Conservation (phyloP, 352 stramenopile species). For the Thalassiosira mediterranea region DNA sequence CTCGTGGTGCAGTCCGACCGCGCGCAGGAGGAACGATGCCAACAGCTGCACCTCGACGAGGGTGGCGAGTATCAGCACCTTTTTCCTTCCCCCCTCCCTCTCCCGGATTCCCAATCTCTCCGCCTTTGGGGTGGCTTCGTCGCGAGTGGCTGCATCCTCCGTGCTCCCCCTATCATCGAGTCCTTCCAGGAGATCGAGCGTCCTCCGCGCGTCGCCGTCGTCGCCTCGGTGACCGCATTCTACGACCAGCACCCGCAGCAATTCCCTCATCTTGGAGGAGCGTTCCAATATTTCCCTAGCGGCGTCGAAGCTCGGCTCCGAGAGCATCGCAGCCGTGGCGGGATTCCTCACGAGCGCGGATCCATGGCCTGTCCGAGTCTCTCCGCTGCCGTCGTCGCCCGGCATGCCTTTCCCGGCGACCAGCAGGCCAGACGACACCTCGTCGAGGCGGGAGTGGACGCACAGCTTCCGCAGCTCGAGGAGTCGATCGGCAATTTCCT, state of each 20-base stretch:
- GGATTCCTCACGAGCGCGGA: slow-evolving; percentile 18
- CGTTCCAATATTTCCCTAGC: slow-evolving; percentile 51
- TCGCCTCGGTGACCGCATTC: slow-evolving; percentile 58
- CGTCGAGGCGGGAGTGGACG: slow-evolving; percentile 33
- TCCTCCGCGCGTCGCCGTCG: slow-evolving; percentile 1
- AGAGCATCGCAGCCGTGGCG: slow-evolving; percentile 21
- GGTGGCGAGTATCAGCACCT: slow-evolving; percentile 73
- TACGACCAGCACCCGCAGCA: slow-evolving; percentile 56
- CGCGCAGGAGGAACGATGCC: slow-evolving; percentile 67
- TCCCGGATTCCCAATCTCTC: too few relatives aligned
- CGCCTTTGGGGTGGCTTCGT: slow-evolving; percentile 17
- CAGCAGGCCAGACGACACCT: background rate
- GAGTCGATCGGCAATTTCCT: slow-evolving; percentile 28
- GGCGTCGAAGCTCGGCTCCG: slow-evolving; percentile 54
- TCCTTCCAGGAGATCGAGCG: slow-evolving; percentile 8
- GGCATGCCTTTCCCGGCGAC: background rate
- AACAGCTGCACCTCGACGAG: slow-evolving; percentile 62
- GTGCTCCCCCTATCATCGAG: too few relatives aligned
- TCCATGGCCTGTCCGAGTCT: slow-evolving; percentile 3
- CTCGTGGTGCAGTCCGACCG: slow-evolving; percentile 72
- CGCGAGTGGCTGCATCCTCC: background rate
- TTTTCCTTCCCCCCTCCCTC: too few relatives aligned
- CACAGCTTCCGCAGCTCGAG: slow-evolving; percentile 44
- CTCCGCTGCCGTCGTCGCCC: background rate
- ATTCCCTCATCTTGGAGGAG: slow-evolving; percentile 72